Conservation (phyloP, 495 filamentous ascomycete genomes). For the Tuber brumale region DNA sequence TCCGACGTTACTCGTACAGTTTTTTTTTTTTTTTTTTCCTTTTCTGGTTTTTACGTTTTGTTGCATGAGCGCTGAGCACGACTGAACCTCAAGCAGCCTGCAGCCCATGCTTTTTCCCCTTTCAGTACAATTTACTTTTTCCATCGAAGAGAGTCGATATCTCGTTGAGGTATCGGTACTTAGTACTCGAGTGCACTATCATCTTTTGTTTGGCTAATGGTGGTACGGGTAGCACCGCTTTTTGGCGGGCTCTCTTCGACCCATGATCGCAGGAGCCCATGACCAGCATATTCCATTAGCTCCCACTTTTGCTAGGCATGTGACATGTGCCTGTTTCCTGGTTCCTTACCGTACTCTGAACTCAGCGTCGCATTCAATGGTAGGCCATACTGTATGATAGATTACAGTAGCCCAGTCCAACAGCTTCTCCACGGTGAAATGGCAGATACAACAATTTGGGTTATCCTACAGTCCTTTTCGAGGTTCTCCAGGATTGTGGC, state of each 20-base stretch:
- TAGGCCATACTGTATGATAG: neutral
- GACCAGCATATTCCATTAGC: neutral
- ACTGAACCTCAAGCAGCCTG: neutral
- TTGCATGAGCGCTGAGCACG: neutral
- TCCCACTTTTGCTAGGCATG: neutral
- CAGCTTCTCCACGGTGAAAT: neutral
- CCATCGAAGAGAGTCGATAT: neutral
- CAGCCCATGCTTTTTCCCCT: neutral
- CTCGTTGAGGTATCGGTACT: too few relatives aligned
- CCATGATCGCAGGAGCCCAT: neutral
- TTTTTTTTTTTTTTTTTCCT: neutral
- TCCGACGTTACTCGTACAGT: neutral
- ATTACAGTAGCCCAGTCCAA: neutral
- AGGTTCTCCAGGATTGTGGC: neutral
- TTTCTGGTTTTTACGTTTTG: neutral
- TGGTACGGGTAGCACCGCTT: neutral
- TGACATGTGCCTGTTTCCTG: neutral
- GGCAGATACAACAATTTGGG: neutral
- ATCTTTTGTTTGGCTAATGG: neutral
- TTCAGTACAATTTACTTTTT: neutral
- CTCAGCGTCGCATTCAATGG: neutral
- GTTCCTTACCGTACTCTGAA: neutral
- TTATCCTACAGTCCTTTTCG: neutral
- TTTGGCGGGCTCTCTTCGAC: neutral
- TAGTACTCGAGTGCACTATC: neutral